A percentile compares a stretch with the other conserved stretches of the same genome.
Evolutionary conservation across 2,329 filamentous ascomycete species (phyloP).

Genomic region (Trichoderma koningiopsis): DNA sequence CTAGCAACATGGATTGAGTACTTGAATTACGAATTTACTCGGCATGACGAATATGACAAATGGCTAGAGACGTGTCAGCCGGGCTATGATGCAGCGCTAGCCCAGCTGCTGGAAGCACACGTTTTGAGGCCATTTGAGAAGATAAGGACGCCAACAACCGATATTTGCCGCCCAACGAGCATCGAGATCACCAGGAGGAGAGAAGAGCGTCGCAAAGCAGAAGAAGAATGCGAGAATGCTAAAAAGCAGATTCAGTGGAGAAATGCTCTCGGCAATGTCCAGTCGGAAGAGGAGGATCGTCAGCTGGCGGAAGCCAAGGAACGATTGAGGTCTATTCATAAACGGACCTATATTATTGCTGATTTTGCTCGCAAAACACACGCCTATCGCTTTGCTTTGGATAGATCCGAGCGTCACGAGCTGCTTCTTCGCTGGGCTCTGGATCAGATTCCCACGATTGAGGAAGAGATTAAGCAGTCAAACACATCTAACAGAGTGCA

Average conservation of each 20-base stretch:
- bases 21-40: conserved; percentile 20
- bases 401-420: conserved; percentile 28
- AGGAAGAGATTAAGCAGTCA: conserved; percentile 24
- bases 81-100: conserved; percentile 12
- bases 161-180: conserved; percentile 21
- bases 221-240: conserved; percentile 4
- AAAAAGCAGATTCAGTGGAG: not conserved
- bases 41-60: conserved; percentile 21
- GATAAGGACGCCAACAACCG: conserved; percentile 1
- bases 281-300: conserved; percentile 6
- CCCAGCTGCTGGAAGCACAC: not conserved
- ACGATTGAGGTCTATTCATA: not conserved
- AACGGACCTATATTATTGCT: not conserved
- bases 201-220: conserved; percentile 9
- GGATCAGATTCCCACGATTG: conserved; percentile 29
- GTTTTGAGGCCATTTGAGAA: conserved; percentile 14
- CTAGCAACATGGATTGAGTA: conserved; percentile 25
- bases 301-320: not conserved
- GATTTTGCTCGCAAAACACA: conserved; percentile 20
- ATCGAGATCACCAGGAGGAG: conserved; percentile 11
- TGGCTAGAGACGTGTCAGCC: conserved; percentile 20
- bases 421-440: conserved; percentile 30
- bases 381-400: conserved; percentile 24
- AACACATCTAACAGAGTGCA: not conserved
- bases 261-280: not conserved